A percentile compares a stretch with the other conserved stretches of the same genome.
Conservation (phyloP, 257 asterid species). For the Verbascum thapsus region DNA sequence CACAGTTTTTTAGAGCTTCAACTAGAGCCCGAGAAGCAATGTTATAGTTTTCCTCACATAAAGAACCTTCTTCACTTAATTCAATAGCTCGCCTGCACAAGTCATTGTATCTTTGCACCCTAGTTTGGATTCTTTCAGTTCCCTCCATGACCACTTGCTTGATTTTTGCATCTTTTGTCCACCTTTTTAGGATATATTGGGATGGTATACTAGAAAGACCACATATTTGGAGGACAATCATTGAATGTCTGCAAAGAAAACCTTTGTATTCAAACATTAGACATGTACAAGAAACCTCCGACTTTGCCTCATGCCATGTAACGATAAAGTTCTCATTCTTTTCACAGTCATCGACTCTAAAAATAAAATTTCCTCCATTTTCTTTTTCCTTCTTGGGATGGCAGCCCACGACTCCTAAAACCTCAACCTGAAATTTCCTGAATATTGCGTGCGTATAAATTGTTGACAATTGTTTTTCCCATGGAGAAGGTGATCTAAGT, state of each 20-base stretch:
- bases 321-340: slow-evolving; percentile 76
- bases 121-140: slow-evolving; percentile 60
- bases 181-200: slow-evolving; percentile 79
- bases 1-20: slow-evolving; percentile 82
- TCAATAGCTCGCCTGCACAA: slow-evolving; percentile 85
- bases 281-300: slow-evolving; percentile 92
- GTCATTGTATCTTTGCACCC: slow-evolving; percentile 91
- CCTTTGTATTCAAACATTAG: slow-evolving; percentile 89
- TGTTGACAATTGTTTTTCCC: slow-evolving; percentile 97
- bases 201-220: slow-evolving; percentile 90
- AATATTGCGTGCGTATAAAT: slow-evolving; percentile 87
- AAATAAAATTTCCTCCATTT: slow-evolving; percentile 50
- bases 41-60: slow-evolving; percentile 67
- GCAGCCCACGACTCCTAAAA: slow-evolving; percentile 96
- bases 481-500: slow-evolving; percentile 93
- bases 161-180: slow-evolving; percentile 92
- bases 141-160: slow-evolving; percentile 52
- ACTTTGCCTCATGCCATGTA: slow-evolving; percentile 65
- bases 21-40: slow-evolving; percentile 80
- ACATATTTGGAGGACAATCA: slow-evolving; percentile 94
- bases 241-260: slow-evolving; percentile 89
- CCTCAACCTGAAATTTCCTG: slow-evolving; percentile 88
- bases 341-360: slow-evolving; percentile 88
- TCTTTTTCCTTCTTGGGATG: slow-evolving; percentile 87
- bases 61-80: slow-evolving; percentile 89